These are phyloP conservation scores for Hirsutella rhossiliensis DNA, from an alignment of 2,329 filamentous ascomycete species.

Conservation along the genomic window DNA sequence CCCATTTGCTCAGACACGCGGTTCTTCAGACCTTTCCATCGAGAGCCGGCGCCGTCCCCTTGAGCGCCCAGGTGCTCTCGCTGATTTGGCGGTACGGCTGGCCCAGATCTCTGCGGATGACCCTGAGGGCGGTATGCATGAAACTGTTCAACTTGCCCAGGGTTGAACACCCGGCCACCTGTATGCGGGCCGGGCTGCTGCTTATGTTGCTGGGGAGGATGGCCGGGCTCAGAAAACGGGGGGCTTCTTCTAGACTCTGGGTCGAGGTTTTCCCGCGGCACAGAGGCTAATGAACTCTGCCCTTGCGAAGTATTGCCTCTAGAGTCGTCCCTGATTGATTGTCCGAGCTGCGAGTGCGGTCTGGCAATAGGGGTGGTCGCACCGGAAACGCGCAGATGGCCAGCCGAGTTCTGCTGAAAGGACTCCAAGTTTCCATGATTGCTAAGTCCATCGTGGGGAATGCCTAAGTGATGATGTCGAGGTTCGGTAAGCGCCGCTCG, in stretches of 20 bases:
- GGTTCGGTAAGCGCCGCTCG: neutral
- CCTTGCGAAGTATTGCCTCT: too few relatives aligned
- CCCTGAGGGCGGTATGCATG: neutral
- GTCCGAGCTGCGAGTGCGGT: too few relatives aligned
- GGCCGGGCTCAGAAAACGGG: neutral
- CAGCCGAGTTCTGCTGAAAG: too few relatives aligned
- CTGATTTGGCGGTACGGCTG: neutral
- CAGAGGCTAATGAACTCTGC: too few relatives aligned
- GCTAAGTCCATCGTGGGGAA: neutral
- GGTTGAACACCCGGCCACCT: neutral
- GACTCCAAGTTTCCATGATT: neutral
- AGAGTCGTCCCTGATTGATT: too few relatives aligned
- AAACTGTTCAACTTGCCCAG: neutral
- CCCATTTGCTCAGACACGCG: conserved; percentile 18
- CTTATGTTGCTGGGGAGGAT: neutral
- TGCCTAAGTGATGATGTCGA: neutral
- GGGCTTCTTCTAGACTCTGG: too few relatives aligned
- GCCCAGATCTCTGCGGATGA: neutral
- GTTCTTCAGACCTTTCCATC: conserved; percentile 20
- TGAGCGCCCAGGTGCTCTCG: neutral
- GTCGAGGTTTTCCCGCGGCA: too few relatives aligned
- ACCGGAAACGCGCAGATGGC: too few relatives aligned
- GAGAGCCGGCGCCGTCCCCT: neutral
- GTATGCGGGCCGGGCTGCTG: neutral
- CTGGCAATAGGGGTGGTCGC: too few relatives aligned